Evolutionary conservation across 2,329 filamentous ascomycete species (phyloP).

Genomic region (Talaromyces sp.): DNA sequence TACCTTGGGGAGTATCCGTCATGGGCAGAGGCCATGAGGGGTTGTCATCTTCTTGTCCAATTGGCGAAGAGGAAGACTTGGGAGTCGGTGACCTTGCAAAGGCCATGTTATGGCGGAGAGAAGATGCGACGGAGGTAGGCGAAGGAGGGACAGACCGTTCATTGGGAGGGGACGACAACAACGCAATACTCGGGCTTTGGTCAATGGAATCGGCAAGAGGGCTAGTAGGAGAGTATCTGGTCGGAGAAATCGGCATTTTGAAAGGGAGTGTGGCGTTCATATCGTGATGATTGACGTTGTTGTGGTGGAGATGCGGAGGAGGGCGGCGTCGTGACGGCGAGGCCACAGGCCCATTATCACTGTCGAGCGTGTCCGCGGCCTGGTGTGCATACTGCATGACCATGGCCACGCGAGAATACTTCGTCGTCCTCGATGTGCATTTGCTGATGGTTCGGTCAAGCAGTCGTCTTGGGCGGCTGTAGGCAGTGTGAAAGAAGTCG

Average conservation of each 20-base stretch:
- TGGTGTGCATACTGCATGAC: constrained; percentile 39
- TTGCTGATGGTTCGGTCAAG: constrained; percentile 21
- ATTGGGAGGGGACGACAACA: not conserved
- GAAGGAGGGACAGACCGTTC: not conserved
- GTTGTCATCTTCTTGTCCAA: constrained; percentile 1
- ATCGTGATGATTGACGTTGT: constrained; percentile 12
- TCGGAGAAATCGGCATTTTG: not conserved
- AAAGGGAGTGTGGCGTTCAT: constrained; percentile 2
- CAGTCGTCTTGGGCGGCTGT: not conserved
- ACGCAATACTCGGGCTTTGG: not conserved
- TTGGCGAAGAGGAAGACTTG: not conserved
- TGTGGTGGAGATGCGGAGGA: constrained; percentile 25
- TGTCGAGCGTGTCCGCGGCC: constrained; percentile 27
- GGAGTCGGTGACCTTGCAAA: constrained; percentile 1
- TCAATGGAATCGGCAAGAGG: constrained; percentile 3
- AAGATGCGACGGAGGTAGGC: constrained; percentile 5
- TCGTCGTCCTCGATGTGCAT: constrained; percentile 37
- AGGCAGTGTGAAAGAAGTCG: not conserved
- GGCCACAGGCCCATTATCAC: constrained; percentile 22
- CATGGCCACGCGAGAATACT: constrained; percentile 36
- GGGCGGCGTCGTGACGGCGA: constrained; percentile 21
- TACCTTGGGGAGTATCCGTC: constrained; percentile 3
- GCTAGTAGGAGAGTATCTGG: constrained; percentile 7
- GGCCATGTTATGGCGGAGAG: constrained; percentile 1
- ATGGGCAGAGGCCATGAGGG: constrained; percentile 7